Percentiles rank a stretch among this genome's conserved stretches.
These are phyloP conservation scores for Hyaloscypha variabilis DNA, from an alignment of 495 filamentous ascomycete species.

Conservation along the genomic window DNA sequence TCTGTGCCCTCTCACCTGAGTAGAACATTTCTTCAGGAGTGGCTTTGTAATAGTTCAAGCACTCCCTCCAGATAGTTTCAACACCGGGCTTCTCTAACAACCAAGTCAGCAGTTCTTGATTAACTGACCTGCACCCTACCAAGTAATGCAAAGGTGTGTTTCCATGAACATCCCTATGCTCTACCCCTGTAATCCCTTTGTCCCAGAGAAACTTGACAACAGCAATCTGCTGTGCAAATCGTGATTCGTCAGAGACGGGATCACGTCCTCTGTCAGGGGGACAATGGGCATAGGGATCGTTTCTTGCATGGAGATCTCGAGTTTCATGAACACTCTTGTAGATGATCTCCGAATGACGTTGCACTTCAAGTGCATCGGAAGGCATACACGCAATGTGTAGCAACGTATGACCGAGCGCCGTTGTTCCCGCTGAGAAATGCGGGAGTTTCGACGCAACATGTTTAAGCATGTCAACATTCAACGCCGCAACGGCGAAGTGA, in stretches of 20 bases:
- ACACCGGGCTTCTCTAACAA: slow-evolving; percentile 7
- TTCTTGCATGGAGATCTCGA: slow-evolving; percentile 16
- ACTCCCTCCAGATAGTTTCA: neutral
- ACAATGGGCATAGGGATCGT: slow-evolving; percentile 12
- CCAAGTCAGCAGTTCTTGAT: slow-evolving; percentile 18
- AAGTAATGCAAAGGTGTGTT: slow-evolving; percentile 26
- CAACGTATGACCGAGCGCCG: slow-evolving; percentile 21
- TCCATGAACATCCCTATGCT: slow-evolving; percentile 18
- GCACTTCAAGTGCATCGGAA: slow-evolving; percentile 2
- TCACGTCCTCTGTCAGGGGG: neutral
- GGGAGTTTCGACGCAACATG: slow-evolving; percentile 11
- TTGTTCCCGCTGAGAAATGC: slow-evolving; percentile 15
- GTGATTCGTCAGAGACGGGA: neutral
- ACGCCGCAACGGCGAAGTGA: slow-evolving; percentile 20
- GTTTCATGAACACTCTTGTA: slow-evolving; percentile 24
- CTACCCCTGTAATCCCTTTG: slow-evolving; percentile 8
- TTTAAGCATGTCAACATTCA: slow-evolving; percentile 18
- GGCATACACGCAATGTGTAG: slow-evolving; percentile 26
- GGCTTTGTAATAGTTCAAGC: slow-evolving; percentile 1
- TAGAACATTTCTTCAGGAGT: slow-evolving; percentile 13
- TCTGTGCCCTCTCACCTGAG: neutral
- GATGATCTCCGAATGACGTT: slow-evolving; percentile 13
- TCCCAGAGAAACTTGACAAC: slow-evolving; percentile 22
- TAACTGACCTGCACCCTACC: slow-evolving; percentile 16
- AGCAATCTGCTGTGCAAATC: slow-evolving; percentile 1